phyloP scores from a whole-genome alignment of 2,329 filamentous ascomycete genomes.

The Podosphaera fusca region DNA sequence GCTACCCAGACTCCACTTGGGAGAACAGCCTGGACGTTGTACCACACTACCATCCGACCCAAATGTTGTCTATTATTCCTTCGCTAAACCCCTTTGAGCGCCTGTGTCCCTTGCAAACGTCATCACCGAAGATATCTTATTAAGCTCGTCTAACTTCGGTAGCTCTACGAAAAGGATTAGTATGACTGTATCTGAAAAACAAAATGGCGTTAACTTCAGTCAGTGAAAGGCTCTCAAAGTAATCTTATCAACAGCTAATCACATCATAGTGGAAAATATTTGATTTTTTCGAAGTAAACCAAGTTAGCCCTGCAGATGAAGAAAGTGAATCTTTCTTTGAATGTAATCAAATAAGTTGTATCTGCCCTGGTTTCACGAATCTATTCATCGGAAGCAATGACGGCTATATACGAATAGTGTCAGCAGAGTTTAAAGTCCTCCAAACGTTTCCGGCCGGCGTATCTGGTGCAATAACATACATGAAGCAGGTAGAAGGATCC shows the following conservation, averaged over 20 bases:
- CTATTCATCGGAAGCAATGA: constrained; percentile 73
- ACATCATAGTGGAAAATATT: constrained; percentile 69
- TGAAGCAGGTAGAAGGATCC: constrained; percentile 77
- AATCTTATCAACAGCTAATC: background rate
- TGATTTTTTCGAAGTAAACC: constrained; percentile 93
- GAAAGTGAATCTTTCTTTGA: constrained; percentile 61
- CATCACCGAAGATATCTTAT: no score
- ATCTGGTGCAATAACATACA: constrained; percentile 57
- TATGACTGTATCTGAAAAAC: background rate
- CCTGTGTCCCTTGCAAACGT: no score
- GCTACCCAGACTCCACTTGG: no score
- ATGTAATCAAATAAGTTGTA: constrained; percentile 58
- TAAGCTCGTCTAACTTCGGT: no score
- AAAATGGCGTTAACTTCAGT: constrained; percentile 13
- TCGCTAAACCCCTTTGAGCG: no score
- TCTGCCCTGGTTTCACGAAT: constrained; percentile 71
- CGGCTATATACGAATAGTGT: constrained; percentile 72
- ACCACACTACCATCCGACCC: no score
- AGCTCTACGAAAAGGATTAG: background rate
- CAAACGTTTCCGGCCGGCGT: constrained; percentile 77
- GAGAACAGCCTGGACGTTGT: no score
- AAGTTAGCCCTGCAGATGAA: constrained; percentile 54
- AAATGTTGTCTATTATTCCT: no score
- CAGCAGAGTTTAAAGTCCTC: constrained; percentile 65
- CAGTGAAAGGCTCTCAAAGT: background rate